Evolutionary conservation across 2,329 filamentous ascomycete species (phyloP).

Genomic region (Fusarium sp.): DNA sequence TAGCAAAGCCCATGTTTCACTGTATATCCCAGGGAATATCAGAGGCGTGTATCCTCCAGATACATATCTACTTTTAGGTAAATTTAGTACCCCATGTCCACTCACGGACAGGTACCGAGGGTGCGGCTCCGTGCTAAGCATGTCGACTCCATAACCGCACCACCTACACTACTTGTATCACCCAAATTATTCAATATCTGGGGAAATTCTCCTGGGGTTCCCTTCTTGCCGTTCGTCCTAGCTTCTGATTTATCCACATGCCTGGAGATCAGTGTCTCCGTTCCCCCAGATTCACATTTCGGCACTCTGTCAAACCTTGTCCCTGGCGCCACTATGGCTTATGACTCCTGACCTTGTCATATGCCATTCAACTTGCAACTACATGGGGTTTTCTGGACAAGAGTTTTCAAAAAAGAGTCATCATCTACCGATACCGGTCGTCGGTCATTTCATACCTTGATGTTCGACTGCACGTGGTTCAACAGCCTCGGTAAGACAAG

Average conservation of each 20-base stretch:
- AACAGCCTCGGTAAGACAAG: conserved; percentile 25
- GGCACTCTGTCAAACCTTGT: conserved; percentile 17
- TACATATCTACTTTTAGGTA: conserved; percentile 12
- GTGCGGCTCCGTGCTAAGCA: conserved; percentile 40
- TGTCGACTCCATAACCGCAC: conserved; percentile 23
- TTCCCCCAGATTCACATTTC: conserved; percentile 37
- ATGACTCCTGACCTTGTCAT: conserved; percentile 10
- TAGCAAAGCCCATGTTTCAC: conserved; percentile 23
- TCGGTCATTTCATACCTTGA: conserved; percentile 5
- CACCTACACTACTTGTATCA: conserved; percentile 1
- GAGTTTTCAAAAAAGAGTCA: conserved; percentile 10
- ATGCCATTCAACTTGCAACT: conserved; percentile 14
- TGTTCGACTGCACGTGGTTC: conserved; percentile 17
- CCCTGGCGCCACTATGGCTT: conserved; percentile 18
- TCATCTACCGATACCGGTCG: conserved; percentile 38
- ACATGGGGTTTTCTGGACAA: neutral
- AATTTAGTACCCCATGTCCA: conserved; percentile 20
- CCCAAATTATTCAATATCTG: conserved; percentile 21
- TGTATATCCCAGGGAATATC: neutral
- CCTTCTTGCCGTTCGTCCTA: conserved; percentile 43
- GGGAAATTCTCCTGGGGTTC: conserved; percentile 14
- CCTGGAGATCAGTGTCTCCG: conserved; percentile 27
- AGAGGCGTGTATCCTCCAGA: conserved; percentile 10
- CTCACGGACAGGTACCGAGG: conserved; percentile 44
- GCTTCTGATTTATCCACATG: conserved; percentile 22